These are phyloP conservation scores for Paramecium sonneborni DNA, from an alignment of 73 alveolate genomes.

Conservation along the genomic window DNA sequence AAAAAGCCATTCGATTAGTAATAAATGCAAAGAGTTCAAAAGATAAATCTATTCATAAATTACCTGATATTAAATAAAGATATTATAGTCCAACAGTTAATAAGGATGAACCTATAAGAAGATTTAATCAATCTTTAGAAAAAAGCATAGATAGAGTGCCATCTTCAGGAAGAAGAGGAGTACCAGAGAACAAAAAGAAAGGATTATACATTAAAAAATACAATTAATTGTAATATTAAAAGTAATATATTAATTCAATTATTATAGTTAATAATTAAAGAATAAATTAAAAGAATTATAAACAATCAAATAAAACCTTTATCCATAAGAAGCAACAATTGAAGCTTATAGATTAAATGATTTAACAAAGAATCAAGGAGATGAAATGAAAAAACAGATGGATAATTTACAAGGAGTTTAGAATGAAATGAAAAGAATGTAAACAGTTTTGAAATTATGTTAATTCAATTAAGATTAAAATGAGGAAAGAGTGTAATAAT, in stretches of 20 bases:
- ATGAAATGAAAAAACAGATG: background rate
- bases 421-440: constrained; percentile 16
- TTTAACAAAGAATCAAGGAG: background rate
- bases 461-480: constrained; percentile 4
- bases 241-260: background rate
- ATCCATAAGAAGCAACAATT: background rate
- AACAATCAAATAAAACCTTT: background rate
- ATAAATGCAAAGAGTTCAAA: background rate
- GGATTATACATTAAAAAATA: background rate
- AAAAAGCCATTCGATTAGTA: background rate
- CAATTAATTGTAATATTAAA: background rate
- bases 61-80: background rate
- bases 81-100: background rate
- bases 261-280: background rate
- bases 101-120: background rate
- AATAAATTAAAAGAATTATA: background rate
- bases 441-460: background rate
- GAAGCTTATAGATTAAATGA: background rate
- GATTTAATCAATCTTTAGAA: background rate
- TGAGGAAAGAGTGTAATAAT: constrained; percentile 8
- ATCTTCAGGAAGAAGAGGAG: background rate
- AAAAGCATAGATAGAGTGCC: background rate
- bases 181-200: background rate
- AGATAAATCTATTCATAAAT: background rate
- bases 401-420: background rate